Conservation (phyloP, 805 yeast species). For the Kazachstania kunashirensis region DNA sequence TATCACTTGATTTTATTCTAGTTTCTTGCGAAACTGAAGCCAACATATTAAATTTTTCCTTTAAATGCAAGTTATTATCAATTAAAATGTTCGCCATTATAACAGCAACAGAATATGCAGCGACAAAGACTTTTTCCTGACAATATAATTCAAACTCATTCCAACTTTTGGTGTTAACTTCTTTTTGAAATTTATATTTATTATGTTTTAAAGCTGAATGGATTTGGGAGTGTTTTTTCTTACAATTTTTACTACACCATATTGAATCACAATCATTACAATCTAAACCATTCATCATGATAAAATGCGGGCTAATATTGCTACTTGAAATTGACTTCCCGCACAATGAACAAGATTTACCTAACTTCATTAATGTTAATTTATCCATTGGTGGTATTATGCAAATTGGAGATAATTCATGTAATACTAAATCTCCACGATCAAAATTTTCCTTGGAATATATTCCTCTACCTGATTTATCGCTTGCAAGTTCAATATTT, state of each 20-base stretch:
- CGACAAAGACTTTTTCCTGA: conserved; percentile 55
- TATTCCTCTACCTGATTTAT: conserved; percentile 26
- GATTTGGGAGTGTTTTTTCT: conserved; percentile 36
- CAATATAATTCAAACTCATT: conserved; percentile 49
- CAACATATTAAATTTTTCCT: conserved; percentile 47
- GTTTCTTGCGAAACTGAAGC: conserved; percentile 61
- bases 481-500: neutral
- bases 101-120: conserved; percentile 54
- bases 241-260: conserved; percentile 65
- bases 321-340: conserved; percentile 39
- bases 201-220: conserved; percentile 55
- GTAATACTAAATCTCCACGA: conserved; percentile 49
- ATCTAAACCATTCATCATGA: conserved; percentile 41
- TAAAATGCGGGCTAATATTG: conserved; percentile 22
- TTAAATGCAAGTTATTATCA: conserved; percentile 28
- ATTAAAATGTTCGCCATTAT: conserved; percentile 37
- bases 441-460: conserved; percentile 40
- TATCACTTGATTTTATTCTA: conserved; percentile 49
- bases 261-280: conserved; percentile 55
- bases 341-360: conserved; percentile 67
- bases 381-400: conserved; percentile 62
- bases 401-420: conserved; percentile 48
- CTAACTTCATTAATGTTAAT: conserved; percentile 44
- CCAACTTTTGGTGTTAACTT: conserved; percentile 41
- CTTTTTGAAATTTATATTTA: conserved; percentile 26